Evolutionary conservation across 805 yeast species (phyloP), one percentile per base, ranked within the genome.

Genomic region (Candida oleophila): DNA sequence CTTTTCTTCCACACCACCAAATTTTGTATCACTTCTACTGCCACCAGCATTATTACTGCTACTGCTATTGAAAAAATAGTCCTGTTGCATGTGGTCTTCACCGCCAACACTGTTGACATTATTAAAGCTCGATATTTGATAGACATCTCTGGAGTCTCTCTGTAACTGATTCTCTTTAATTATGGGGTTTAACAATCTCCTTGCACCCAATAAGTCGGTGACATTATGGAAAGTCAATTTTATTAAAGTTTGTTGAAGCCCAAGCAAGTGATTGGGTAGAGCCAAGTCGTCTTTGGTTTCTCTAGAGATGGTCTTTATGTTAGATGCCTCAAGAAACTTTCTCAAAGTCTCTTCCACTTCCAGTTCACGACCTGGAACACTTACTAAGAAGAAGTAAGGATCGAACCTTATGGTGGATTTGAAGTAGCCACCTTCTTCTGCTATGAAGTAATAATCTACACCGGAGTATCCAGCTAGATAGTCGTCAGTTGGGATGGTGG

Each of bases 371-470:
- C 82, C 81, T 1, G 78, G 78, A n/a, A 78, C 71, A 52, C 89
- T 81, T 2, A 81, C 74, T 9, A 94, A 68, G 43, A 85, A 79
- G 59, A 94, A 87, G 63, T 94, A 94, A 0, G 99, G 99, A 55
- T 89, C 90, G 60, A 80, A 88, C 48, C 78, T 85, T 12, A 88
- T 66, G 0, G 96, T 85, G 3, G 90, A 84, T 61, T 92, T 94
- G 72, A 95, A 94, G 38, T 87, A 82, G 4, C 97, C 99, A 41
- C 99, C 99, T 62, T 91, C 97, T 57, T 89, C 96, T 62, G 91
- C 98, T 5, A 94, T 67, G 56, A 95, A 94, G 61, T 95, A 95
- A 64, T 86, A 90, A 56, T 94, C 97, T 2, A 92, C 97, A 2
- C 92, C 99, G 0, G 97, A 80, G 32, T 79, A 73, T 8, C 96